Base-by-base conservation (phyloP, 2,329 filamentous ascomycete species). In the Pseudohalonectria lignicola region DNA sequence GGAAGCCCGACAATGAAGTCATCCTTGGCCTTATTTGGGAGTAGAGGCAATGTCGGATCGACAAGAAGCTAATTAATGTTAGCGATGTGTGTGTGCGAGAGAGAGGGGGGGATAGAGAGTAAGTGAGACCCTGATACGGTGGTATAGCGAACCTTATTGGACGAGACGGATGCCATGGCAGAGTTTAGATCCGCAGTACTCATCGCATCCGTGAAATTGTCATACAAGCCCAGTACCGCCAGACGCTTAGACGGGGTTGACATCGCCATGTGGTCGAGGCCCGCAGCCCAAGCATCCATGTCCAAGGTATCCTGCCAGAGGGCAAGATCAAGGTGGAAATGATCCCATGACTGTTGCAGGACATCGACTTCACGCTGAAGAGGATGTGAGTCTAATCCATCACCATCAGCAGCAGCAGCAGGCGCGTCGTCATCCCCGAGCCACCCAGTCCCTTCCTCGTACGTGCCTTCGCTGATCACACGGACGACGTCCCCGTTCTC, bases 401-500 rank as follows among this genome's bases (percentile, higher is more conserved):
- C 3, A 69, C 57, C n/a, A n/a, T n/a, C n/a, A n/a, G n/a, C n/a
- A n/a, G n/a, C n/a, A n/a, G n/a, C n/a, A n/a, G n/a, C n/a, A n/a
- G n/a, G n/a, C n/a, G n/a, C n/a, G n/a, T n/a, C n/a, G 48, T 90
- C 82, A 40, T 79, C 74, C 34, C 70, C 74, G 20, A 87, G 57
- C 72, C 79, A 75, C 30, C 86, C 87, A 82, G 95, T 92, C 13
- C 82, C 85, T 9, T 65, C 59, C 23, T 71, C 62, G 50, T 93
- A 95, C 0, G 88, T 93, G 37, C 75, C 74, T 51, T 85, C 67
- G 54, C 92, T 98, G 37, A 90, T 67, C 10, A 94, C 83, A 18
- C 88, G 78, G 31, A 90, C 66, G 9, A 70, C 71, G 39, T 83
- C 69, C 2, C 82, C 80, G 32, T 79, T 57, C 37, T 73, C 64